Evolutionary conservation across 2,329 filamentous ascomycete species (phyloP).

Genomic region (Ophiostoma sp.): DNA sequence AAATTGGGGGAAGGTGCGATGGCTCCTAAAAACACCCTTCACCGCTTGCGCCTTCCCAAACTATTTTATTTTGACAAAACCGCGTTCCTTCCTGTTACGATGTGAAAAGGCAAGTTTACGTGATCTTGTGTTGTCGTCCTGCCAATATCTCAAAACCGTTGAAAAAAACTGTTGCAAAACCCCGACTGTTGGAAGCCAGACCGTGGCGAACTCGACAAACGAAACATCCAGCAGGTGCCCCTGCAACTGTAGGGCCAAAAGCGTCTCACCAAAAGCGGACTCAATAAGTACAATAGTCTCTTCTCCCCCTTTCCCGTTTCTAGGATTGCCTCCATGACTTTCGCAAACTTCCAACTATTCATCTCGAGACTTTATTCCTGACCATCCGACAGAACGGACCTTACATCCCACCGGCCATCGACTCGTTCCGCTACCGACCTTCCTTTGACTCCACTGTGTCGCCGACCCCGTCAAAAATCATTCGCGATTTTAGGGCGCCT

Average conservation of each 20-base stretch:
- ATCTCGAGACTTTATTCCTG: not conserved
- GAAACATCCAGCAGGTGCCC: not conserved
- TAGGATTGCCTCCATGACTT: not conserved
- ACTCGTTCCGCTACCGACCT: not conserved
- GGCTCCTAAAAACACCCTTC: not conserved
- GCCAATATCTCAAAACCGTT: not conserved
- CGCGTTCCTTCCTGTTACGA: not conserved
- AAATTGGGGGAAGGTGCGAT: not conserved
- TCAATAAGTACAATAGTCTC: not conserved
- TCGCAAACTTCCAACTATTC: not conserved
- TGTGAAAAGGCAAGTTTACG: not conserved
- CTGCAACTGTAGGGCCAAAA: not conserved
- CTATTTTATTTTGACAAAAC: not conserved
- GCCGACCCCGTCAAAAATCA: too few species aligned
- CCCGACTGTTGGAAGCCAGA: not conserved
- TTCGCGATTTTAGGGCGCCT: not conserved
- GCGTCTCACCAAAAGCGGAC: not conserved
- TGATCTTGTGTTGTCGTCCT: not conserved
- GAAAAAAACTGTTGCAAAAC: not conserved
- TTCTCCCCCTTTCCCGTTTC: not conserved
- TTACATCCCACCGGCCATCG: not conserved
- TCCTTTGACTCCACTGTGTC: not conserved
- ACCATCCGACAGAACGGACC: not conserved
- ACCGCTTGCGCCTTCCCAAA: constrained; percentile 6
- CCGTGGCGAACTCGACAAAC: not conserved